A percentile compares a stretch with the other conserved stretches of the same genome.
Conservation (phyloP, 495 filamentous ascomycete species). For the Penicillium tannophilum region DNA sequence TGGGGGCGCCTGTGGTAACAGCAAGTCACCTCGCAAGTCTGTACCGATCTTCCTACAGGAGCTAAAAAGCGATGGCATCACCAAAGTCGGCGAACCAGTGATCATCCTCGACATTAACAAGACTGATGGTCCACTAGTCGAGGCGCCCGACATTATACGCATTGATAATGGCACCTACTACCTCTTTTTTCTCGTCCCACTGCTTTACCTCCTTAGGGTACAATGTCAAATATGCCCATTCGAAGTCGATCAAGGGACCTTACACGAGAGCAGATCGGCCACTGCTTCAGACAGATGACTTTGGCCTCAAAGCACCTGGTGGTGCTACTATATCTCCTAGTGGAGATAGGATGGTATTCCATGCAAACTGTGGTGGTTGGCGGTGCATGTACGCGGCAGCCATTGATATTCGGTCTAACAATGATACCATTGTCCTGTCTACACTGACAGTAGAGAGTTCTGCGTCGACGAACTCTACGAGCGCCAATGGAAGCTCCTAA, state of each 20-base stretch:
- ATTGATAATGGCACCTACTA: slow-evolving; percentile 51
- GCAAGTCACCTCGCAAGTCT: slow-evolving; percentile 39
- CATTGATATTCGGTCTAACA: slow-evolving; percentile 28
- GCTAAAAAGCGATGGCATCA: slow-evolving; percentile 54
- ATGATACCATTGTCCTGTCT: slow-evolving; percentile 20
- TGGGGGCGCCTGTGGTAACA: slow-evolving; percentile 57
- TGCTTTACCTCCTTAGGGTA: slow-evolving; percentile 55
- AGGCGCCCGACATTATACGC: slow-evolving; percentile 57
- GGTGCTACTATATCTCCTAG: slow-evolving; percentile 51
- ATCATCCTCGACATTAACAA: slow-evolving; percentile 54
- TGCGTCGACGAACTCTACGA: slow-evolving; percentile 6
- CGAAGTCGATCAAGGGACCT: slow-evolving; percentile 46
- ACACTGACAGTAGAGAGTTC: slow-evolving; percentile 8
- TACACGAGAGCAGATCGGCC: slow-evolving; percentile 40
- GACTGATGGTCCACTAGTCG: slow-evolving; percentile 59
- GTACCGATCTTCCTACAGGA: slow-evolving; percentile 63
- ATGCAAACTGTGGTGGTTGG: slow-evolving; percentile 47
- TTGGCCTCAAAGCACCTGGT: slow-evolving; percentile 50
- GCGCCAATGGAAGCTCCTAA: background rate
- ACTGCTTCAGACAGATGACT: slow-evolving; percentile 43
- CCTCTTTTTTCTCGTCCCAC: slow-evolving; percentile 63
- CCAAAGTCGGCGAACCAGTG: slow-evolving; percentile 47
- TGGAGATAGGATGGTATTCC: slow-evolving; percentile 51
- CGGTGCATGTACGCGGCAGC: slow-evolving; percentile 38
- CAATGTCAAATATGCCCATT: slow-evolving; percentile 57